These are phyloP conservation scores for Penstemon barbatus DNA, from an alignment of 257 asterid species.

Conservation along the genomic window DNA sequence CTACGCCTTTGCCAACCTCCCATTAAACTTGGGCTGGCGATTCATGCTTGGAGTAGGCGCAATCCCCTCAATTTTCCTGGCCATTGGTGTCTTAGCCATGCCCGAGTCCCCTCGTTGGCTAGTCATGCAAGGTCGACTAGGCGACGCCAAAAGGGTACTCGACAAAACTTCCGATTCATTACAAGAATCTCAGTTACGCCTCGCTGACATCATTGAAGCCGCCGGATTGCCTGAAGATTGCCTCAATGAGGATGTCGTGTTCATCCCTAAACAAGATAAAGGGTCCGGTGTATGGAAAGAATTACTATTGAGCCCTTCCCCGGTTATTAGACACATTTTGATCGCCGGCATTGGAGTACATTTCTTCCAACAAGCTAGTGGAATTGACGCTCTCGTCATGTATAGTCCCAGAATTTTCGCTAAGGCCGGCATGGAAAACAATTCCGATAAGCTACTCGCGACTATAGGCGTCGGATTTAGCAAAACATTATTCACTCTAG, in stretches of 20 bases:
- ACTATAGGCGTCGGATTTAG: background rate
- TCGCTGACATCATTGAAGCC: background rate
- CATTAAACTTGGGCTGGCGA: constrained; percentile 4
- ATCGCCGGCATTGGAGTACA: background rate
- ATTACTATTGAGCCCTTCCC: background rate
- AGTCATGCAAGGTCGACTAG: constrained; percentile 11
- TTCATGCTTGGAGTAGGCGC: constrained; percentile 18
- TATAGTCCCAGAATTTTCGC: constrained; percentile 9
- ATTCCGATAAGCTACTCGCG: constrained; percentile 1
- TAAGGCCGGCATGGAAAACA: background rate
- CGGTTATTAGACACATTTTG: background rate
- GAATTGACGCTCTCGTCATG: constrained; percentile 5
- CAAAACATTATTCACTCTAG: background rate
- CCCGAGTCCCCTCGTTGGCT: constrained; percentile 16
- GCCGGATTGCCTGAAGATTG: background rate
- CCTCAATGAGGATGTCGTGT: background rate
- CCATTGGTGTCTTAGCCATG: background rate
- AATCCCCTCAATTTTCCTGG: background rate
- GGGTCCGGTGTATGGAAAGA: constrained; percentile 15
- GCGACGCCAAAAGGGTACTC: constrained; percentile 1
- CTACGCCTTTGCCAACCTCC: background rate
- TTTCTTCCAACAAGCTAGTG: constrained; percentile 1
- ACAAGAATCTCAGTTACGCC: constrained; percentile 6
- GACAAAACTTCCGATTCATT: constrained; percentile 9
- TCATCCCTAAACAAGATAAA: background rate